Base-by-base conservation (phyloP, 2,329 filamentous ascomycete species). In the Phialophora verrucosa region DNA sequence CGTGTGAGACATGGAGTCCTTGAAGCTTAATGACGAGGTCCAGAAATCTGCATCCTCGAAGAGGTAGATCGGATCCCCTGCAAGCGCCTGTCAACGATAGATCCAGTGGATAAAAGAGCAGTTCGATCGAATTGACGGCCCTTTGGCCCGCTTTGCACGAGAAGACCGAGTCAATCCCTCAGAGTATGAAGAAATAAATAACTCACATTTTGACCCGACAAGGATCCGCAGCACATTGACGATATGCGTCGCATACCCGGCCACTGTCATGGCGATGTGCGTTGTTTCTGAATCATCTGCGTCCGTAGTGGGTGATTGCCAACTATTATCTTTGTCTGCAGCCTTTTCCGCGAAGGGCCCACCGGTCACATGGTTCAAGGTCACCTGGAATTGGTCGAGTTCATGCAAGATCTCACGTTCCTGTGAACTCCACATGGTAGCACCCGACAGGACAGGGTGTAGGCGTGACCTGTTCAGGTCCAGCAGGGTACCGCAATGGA, bases 41-140 rank as follows among this genome's bases (percentile, higher is more conserved):
- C 81, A 84, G 72, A 80, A 79, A 61, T 82, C 82, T 25, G 79
- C 76, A 66, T 83, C 78, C 64, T 84, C 82, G 50, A 84, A 74
- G 78, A 84, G 81, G 35, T 76, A 80, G 42, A 83, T 80, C 2
- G 81, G 79, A 66, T 84, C 82, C 81, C 53, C 53, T 55, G 27
- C 12, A 14, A 27, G 20, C 10, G 2, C 12, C 49, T 51, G 49
- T 51, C 49, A 51, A 23, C 49, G 25, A 23, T 29, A 27, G 0
- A 51, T 44, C 17, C 17, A n/a, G 8, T 7, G 17, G 17, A n/a
- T 17, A 0, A 10, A 10, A n/a, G 6, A 44, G 7, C 38, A 1
- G 2, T 20, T 17, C 6, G 5, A n/a, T n/a, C 8, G 38, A 20
- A n/a, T 7, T 3, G 14, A n/a, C 2, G 38, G 14, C 14, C n/a